phyloP scores from a whole-genome alignment of 495 filamentous ascomycete genomes.

The Wilcoxina mikolae region DNA sequence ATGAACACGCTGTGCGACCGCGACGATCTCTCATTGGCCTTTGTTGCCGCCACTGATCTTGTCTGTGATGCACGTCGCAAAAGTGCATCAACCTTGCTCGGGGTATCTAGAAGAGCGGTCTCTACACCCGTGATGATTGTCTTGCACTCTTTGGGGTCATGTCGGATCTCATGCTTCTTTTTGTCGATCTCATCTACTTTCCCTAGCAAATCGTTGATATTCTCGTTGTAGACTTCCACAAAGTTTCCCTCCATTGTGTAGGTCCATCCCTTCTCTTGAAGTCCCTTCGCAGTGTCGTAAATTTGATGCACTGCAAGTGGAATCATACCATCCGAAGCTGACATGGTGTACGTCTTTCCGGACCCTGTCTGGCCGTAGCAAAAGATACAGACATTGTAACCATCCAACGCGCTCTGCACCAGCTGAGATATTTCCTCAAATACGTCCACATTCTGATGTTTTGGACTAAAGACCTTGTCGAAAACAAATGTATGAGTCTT shows the following conservation, averaged over 20 bases:
- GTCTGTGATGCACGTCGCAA: conserved; percentile 66
- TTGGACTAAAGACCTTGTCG: conserved; percentile 79
- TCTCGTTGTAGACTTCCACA: conserved; percentile 98
- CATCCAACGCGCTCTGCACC: conserved; percentile 89
- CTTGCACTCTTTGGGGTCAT: conserved; percentile 65
- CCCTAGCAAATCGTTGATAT: conserved; percentile 81
- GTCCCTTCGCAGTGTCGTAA: conserved; percentile 63
- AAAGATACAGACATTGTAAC: conserved; percentile 98
- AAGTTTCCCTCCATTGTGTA: conserved; percentile 93
- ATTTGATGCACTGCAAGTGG: conserved; percentile 85
- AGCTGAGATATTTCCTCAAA: conserved; percentile 97
- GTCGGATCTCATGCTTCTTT: conserved; percentile 83
- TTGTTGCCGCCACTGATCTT: conserved; percentile 83
- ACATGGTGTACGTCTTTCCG: conserved; percentile 94
- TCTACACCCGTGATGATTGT: conserved; percentile 75
- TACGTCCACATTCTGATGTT: conserved; percentile 63
- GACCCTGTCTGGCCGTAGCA: conserved; percentile 97
- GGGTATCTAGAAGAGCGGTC: conserved; percentile 61
- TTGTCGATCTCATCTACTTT: conserved; percentile 59
- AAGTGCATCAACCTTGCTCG: conserved; percentile 61
- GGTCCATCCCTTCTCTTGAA: conserved; percentile 83
- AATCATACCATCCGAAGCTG: conserved; percentile 85
- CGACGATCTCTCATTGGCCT: conserved; percentile 87
- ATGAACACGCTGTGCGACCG: conserved; percentile 95
- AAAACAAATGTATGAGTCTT: conserved; percentile 79